phyloP scores from a whole-genome alignment of 2,329 filamentous ascomycete species.

The Alternaria ventricosa region DNA sequence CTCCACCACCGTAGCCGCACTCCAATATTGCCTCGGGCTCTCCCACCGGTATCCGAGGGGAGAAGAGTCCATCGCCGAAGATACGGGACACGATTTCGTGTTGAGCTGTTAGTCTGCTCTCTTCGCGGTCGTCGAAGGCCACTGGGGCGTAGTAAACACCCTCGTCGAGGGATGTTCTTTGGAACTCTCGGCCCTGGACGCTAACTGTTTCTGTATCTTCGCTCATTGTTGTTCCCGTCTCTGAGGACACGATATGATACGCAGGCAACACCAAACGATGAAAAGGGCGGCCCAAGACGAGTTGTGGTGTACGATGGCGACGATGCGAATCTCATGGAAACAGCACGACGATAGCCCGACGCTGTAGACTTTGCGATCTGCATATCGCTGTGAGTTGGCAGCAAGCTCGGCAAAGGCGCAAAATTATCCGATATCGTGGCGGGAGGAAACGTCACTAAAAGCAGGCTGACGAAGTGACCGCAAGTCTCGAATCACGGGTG shows the following conservation, averaged over 20 bases:
- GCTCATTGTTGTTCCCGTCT: constrained; percentile 18
- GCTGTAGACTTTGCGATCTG: constrained; percentile 5
- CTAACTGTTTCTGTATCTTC: constrained; percentile 32
- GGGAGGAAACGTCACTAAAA: constrained; percentile 19
- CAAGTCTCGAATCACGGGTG: neutral
- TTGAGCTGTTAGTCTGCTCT: constrained; percentile 45
- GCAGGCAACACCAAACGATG: neutral
- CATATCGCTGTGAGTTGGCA: constrained; percentile 14
- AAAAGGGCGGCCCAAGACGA: neutral
- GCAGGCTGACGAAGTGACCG: constrained; percentile 12
- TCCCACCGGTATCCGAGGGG: constrained; percentile 32
- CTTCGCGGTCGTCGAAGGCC: constrained; percentile 45
- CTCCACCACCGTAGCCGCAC: constrained; percentile 49
- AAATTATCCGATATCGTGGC: constrained; percentile 22
- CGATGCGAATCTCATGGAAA: neutral
- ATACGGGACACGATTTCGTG: constrained; percentile 42
- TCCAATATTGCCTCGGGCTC: constrained; percentile 46
- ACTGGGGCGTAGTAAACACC: constrained; percentile 50
- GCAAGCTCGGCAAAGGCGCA: constrained; percentile 15
- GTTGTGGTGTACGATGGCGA: neutral
- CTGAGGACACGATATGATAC: neutral
- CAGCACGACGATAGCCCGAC: neutral
- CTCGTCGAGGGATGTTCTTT: constrained; percentile 47
- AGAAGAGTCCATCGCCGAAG: constrained; percentile 38
- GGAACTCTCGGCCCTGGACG: constrained; percentile 48